Evolutionary conservation across 1,139 yeast genomes (phyloP), one percentile per base, ranked within the genome.

Genomic region (Protomyces inundatus): DNA sequence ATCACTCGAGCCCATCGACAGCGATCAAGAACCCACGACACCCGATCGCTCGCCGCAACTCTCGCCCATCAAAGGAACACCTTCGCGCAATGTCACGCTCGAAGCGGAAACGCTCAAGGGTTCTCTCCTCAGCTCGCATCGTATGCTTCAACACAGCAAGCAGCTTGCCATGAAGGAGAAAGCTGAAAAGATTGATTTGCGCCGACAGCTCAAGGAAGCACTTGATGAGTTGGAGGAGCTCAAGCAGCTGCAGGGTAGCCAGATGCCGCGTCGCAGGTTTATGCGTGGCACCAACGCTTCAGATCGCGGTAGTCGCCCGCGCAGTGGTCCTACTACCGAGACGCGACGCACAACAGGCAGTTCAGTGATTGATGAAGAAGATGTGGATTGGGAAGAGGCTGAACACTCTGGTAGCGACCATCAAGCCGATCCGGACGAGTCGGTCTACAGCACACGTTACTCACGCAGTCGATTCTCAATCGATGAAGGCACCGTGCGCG

Each of bases 31-130:
- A 40, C 61, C 69, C 37, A 64, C 65, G 12, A 51, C 69, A 10
- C 65, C 68, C 6, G 64, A 37, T 66, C 46, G 64, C 6, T 76
- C 77, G 30, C 79, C 79, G 4, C 74, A 77, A 1, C 53, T 68
- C 9, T 77, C 83, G 0, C 82, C 83, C 1, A 75, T 78, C 23
- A 77, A 77, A 64, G 75, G 77, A 1, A 72, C 80, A 0, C 82
- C 85, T 37, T 78, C 82, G 0, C 77, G 80, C 56, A 79, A 82
- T 67, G 76, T 81, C 1, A 83, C 80, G 14, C 76, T 87, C 55
- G 91, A 88, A 72, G 77, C 82, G 5, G 91, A 88, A 70, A 85
- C 91, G 0, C 77, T 87, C 69, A 80, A 82, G 68, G 82, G 88
- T 0, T 85, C 88, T 12, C 77, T 89, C 69, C 79, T 79, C 35